Evolutionary conservation across 495 filamentous ascomycete genomes (phyloP).

Genomic region (Aspergillus taichungensis): DNA sequence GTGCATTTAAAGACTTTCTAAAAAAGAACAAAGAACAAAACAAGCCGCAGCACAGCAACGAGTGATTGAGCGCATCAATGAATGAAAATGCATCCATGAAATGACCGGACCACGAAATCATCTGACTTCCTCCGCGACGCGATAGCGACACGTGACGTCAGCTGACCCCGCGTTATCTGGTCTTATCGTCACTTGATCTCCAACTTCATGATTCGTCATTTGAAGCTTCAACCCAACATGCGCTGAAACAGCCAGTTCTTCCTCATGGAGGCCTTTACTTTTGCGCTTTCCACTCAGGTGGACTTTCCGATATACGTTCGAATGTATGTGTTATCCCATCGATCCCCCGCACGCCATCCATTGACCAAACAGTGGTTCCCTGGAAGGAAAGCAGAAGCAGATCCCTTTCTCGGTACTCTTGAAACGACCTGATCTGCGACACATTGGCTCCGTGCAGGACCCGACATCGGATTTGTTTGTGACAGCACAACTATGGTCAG

Average conservation of each 20-base stretch:
- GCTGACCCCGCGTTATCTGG: slow-evolving; percentile 9
- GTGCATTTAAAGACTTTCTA: no score
- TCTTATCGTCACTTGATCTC: neutral
- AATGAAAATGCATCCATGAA: neutral
- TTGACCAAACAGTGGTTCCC: slow-evolving; percentile 51
- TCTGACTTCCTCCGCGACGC: no score
- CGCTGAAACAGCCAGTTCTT: neutral
- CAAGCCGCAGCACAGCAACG: no score
- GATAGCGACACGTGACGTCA: slow-evolving; percentile 1
- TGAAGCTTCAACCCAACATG: neutral
- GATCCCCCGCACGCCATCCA: slow-evolving; percentile 3
- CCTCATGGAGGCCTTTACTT: slow-evolving; percentile 87
- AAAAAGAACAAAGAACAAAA: no score
- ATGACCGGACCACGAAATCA: neutral
- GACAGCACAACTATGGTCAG: slow-evolving; percentile 88
- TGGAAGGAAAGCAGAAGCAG: slow-evolving; percentile 79
- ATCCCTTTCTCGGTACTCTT: slow-evolving; percentile 72
- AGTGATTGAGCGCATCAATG: no score
- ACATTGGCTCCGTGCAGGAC: slow-evolving; percentile 72
- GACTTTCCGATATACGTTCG: slow-evolving; percentile 72
- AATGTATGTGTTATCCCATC: slow-evolving; percentile 48
- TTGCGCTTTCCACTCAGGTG: slow-evolving; percentile 75
- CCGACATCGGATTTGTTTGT: slow-evolving; percentile 81
- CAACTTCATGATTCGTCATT: neutral
- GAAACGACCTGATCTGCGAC: slow-evolving; percentile 65